Evolutionary conservation across 2,329 filamentous ascomycete genomes (phyloP).

Genomic region (Leptographium lundbergii): DNA sequence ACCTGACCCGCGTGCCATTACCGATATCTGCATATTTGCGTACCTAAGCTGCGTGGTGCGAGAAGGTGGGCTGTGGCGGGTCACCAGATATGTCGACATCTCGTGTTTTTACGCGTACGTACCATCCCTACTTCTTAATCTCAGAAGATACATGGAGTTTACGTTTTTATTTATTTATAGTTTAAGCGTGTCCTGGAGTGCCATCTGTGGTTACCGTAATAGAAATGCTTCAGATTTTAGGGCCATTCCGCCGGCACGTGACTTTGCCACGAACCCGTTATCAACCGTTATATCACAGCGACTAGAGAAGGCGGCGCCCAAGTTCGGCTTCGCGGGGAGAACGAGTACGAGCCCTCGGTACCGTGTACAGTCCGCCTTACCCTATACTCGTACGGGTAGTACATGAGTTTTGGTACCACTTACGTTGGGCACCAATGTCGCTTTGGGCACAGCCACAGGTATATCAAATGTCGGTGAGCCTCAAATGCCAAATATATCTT

Average conservation of each 20-base stretch:
- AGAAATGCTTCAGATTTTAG: too few relatives aligned
- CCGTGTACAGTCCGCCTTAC: not conserved
- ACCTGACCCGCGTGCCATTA: not conserved
- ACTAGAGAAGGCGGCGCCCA: too few relatives aligned
- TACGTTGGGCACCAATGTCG: not conserved
- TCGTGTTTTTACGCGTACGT: too few relatives aligned
- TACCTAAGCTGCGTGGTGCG: not conserved
- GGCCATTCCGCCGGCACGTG: not conserved
- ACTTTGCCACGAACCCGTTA: not conserved
- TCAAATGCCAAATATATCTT: not conserved
- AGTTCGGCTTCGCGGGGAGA: too few relatives aligned
- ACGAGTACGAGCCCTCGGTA: too few relatives aligned
- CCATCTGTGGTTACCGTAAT: too few relatives aligned
- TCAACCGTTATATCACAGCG: not conserved
- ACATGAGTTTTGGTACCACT: not conserved
- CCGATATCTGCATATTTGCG: not conserved
- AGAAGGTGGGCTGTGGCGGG: not conserved
- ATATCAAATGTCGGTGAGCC: constrained; percentile 1
- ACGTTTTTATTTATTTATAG: too few relatives aligned
- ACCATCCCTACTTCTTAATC: too few relatives aligned
- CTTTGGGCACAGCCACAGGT: not conserved
- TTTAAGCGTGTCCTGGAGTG: too few relatives aligned
- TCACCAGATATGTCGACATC: not conserved
- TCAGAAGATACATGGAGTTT: too few relatives aligned
- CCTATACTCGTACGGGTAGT: not conserved